Base-by-base conservation (phyloP, 352 stramenopile genomes). In the Globisporangium megalacanthum region DNA sequence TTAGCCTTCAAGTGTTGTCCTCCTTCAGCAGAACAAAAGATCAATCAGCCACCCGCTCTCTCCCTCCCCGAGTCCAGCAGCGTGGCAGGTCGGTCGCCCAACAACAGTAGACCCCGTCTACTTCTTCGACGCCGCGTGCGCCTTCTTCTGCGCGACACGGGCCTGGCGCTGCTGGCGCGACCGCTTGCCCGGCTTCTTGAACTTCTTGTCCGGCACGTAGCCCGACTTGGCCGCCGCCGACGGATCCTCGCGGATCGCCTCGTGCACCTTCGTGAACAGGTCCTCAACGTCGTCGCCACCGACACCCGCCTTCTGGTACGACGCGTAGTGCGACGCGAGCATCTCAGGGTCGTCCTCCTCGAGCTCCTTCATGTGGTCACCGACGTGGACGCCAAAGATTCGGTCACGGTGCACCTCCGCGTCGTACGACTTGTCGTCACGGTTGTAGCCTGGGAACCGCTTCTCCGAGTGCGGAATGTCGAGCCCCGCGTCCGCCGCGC, bases 361-460 rank as follows among this genome's bases (percentile, higher is more conserved):
- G 22, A 99, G 85, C 73, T 99, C 96, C 77, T 99, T 97, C 97
- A 99, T 99, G 92, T 99, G 98, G 73, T 99, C 97, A 50, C 87
- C 85, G 29, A 99, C 84, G 79, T 99, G 96, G 59, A 97, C 82
- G 59, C 96, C 97, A 69, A 99, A 98, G 93, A 99, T 99, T 52
- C 93, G 94, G 77, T 98, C 94, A 63, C 90, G 90, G 86, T 99
- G 96, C 66, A 96, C 96, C 66, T 99, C 95, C 54, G 96, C 95
- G 73, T 99, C 97, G 85, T 99, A 99, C 66, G 89, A 87, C 89
- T 99, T 99, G 78, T 97, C 87, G 70, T 99, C 96, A 60, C 92
- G 87, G 78, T 98, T 97, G 83, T 99, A 99, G 59, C 97, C 97
- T 45, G 97, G 96, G 92, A 99, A 99, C 64, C 97, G 94, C 89